Base-by-base conservation (phyloP, 352 stramenopile genomes). In the Pythium plurisporium region DNA sequence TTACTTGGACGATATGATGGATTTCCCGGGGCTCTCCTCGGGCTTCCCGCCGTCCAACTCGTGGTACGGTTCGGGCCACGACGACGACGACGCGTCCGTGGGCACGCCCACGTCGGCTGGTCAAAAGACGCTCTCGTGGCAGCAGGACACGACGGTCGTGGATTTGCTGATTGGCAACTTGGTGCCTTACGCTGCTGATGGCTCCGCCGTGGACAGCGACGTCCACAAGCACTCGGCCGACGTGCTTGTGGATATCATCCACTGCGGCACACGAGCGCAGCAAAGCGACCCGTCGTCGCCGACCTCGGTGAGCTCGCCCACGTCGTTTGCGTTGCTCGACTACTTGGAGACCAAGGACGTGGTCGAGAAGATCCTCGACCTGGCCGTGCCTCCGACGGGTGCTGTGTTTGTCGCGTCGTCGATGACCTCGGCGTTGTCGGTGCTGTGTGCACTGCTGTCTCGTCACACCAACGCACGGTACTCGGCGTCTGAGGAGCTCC, bases 1-100 rank as follows among this genome's bases (percentile, higher is more conserved):
- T 56, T 91, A 87, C 62, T 84, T 91, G 78, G 84, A 92, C 64
- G 84, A 91, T 49, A 82, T 78, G 48, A 90, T 94, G 80, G 84
- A 94, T 42, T 94, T 92, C 45, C 78, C 82, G 0, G 82, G 80
- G 27, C 87, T 88, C 70, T 81, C 74, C n/a, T 77, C 89, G 46
- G 76, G 72, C 20, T 89, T 87, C 55, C 76, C 82, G 14, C 72
- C 78, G 5, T 85, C 79, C 2, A 90, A 90, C 58, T 74, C 75
- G 25, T 92, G 80, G 76, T 91, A 90, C 58, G 73, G 70, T 25
- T 53, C 41, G 15, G 79, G 72, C 44, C 69, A 76, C 20, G 80
- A 90, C 27, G 83, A 93, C 11, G 84, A 94, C 45, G 79, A 90
- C n/a, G 72, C 59, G 30, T 67, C 78, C 42, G 74, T 76, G 10